Evolutionary conservation across 106 monocot species (phyloP).

Genomic region (Phalaenopsis aphrodite): DNA sequence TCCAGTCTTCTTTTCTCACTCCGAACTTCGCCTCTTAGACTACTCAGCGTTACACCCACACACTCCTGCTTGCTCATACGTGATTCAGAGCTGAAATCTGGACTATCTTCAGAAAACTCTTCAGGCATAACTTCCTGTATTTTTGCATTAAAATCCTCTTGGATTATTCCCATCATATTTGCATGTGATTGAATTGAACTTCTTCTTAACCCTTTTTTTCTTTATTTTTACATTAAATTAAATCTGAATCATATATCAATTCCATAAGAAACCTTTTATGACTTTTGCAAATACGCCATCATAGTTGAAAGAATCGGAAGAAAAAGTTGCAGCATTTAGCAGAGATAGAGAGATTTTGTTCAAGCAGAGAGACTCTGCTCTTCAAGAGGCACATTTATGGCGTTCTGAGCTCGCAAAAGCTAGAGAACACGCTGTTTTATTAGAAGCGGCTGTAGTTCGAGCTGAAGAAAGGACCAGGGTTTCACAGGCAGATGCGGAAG

Average conservation of each 20-base stretch:
- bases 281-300: background rate
- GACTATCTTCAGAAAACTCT: background rate
- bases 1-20: background rate
- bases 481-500: constrained; percentile 54
- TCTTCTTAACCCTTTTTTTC: background rate
- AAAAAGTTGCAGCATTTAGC: constrained; percentile 34
- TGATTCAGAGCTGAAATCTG: background rate
- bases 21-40: background rate
- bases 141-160: background rate
- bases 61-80: background rate
- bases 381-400: constrained; percentile 88
- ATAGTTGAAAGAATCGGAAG: constrained; percentile 72
- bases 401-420: constrained; percentile 94
- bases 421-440: constrained; percentile 71
- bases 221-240: background rate
- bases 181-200: background rate
- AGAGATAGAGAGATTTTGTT: constrained; percentile 56
- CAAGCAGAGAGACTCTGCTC: constrained; percentile 69
- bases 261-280: background rate
- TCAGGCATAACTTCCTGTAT: background rate
- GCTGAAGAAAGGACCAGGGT: constrained; percentile 89
- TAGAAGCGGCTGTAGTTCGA: constrained; percentile 84
- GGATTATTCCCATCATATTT: background rate
- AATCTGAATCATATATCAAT: background rate
- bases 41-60: background rate